A percentile compares a stretch with the other conserved stretches of the same genome.
Conservation (phyloP, 257 asterid genomes). For the Linderniella brevidens region DNA sequence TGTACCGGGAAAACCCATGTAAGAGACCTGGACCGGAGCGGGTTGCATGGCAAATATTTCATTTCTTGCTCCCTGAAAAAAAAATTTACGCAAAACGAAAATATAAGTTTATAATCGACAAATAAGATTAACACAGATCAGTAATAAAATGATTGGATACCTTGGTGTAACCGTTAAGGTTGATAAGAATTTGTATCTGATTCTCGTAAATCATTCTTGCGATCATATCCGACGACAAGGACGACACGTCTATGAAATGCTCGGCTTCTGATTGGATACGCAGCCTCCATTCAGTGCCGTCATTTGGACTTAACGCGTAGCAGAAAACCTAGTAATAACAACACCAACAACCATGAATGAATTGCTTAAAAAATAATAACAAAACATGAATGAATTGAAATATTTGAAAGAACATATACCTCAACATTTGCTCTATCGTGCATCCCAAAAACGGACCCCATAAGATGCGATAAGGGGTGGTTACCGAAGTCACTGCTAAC, state of each 20-base stretch:
- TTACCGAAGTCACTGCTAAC: slow-evolving; percentile 99
- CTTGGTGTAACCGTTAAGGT: slow-evolving; percentile 98
- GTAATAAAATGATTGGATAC: slow-evolving; percentile 17
- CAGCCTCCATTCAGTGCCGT: slow-evolving; percentile 92
- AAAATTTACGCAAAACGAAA: slow-evolving; percentile 6
- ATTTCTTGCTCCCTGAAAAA: slow-evolving; percentile 89
- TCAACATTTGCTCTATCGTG: slow-evolving; percentile 70
- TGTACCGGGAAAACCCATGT: slow-evolving; percentile 99
- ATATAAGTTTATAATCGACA: slow-evolving; percentile 6
- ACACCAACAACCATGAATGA: not conserved
- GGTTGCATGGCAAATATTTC: slow-evolving; percentile 99
- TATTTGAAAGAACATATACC: slow-evolving; percentile 30
- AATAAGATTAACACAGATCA: not conserved
- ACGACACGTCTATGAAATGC: slow-evolving; percentile 82
- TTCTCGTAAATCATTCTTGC: slow-evolving; percentile 89
- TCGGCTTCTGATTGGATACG: slow-evolving; percentile 85
- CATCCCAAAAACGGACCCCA: slow-evolving; percentile 99
- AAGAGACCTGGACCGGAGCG: slow-evolving; percentile 98
- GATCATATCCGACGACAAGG: slow-evolving; percentile 80
- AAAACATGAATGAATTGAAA: not conserved
- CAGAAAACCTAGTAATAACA: slow-evolving; percentile 54
- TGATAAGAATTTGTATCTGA: slow-evolving; percentile 85
- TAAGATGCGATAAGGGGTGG: slow-evolving; percentile 95
- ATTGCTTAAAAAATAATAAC: not conserved
- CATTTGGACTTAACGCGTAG: slow-evolving; percentile 90